These are phyloP conservation scores for Podila verticillata DNA, from an alignment of 192 early-diverging fungal species.

Conservation along the genomic window DNA sequence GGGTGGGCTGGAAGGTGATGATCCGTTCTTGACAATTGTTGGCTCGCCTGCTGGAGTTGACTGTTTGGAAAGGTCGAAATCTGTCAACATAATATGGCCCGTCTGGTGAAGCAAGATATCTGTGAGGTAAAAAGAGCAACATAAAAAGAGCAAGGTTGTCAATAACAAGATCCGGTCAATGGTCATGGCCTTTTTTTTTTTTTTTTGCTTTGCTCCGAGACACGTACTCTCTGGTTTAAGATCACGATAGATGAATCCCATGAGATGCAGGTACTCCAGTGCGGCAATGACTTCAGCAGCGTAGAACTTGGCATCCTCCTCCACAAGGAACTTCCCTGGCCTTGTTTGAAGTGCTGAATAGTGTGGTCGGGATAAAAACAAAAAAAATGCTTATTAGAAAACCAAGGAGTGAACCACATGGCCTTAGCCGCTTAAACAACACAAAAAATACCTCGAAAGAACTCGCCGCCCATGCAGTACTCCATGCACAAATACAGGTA, in stretches of 20 bases:
- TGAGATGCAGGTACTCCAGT: constrained; percentile 95
- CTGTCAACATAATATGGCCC: constrained; percentile 96
- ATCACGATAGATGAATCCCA: constrained; percentile 98
- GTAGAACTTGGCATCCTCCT: constrained; percentile 95
- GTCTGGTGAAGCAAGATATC: constrained; percentile 93
- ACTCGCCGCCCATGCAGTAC: constrained; percentile 91
- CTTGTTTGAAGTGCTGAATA: constrained; percentile 79
- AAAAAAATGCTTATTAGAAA: neutral
- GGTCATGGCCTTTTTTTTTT: neutral
- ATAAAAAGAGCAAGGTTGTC: constrained; percentile 7
- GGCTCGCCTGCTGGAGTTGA: constrained; percentile 83
- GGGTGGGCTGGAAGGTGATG: constrained; percentile 64
- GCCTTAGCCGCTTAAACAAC: neutral
- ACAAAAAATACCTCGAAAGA: constrained; percentile 72
- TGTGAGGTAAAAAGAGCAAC: constrained; percentile 11
- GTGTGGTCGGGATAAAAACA: neutral
- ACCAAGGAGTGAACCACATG: neutral
- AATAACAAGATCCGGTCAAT: constrained; percentile 19
- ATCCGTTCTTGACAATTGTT: constrained; percentile 69
- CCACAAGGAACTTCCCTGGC: constrained; percentile 90
- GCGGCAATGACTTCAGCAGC: constrained; percentile 97
- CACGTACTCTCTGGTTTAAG: constrained; percentile 93
- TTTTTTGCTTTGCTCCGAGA: neutral
- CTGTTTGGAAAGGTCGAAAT: constrained; percentile 98
- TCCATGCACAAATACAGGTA: constrained; percentile 91